Conservation (phyloP, 208 protist genomes). For the Leishmania gerbilli region DNA sequence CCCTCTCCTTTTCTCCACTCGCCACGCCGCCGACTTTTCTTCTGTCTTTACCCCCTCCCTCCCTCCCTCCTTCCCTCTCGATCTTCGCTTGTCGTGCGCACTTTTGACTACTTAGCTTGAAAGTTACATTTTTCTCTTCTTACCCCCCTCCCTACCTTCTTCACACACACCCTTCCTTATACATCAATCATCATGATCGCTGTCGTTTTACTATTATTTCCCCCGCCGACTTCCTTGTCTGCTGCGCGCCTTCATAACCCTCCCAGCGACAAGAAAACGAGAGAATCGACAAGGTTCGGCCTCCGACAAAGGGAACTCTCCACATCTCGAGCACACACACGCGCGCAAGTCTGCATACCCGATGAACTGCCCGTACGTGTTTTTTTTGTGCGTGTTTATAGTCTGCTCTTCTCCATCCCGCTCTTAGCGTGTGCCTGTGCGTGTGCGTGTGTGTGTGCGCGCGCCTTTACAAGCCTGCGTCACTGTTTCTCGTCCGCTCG, state of each 20-base stretch:
- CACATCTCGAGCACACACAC: background rate
- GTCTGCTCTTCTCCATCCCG: background rate
- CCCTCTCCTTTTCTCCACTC: background rate
- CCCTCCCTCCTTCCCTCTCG: background rate
- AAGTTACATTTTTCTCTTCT: slow-evolving; percentile 3
- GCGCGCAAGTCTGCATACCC: background rate
- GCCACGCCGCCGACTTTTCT: background rate
- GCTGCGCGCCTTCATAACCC: slow-evolving; percentile 15
- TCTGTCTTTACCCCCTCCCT: background rate
- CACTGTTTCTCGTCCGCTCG: background rate
- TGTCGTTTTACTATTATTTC: background rate
- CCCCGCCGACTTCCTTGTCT: background rate
- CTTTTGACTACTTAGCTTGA: slow-evolving; percentile 19
- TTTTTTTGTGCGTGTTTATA: background rate
- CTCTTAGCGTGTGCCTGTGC: background rate
- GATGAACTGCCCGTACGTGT: background rate
- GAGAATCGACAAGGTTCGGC: background rate
- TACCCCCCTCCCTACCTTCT: background rate
- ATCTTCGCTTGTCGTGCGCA: background rate
- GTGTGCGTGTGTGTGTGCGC: background rate
- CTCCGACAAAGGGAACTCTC: background rate
- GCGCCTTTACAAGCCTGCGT: background rate
- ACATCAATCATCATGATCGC: background rate
- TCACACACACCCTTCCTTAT: slow-evolving; percentile 5
- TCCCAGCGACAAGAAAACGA: slow-evolving; percentile 9